A percentile compares a stretch with the other conserved stretches of the same genome.
Conservation (phyloP, 768 basidiomycete species). For the Polyporus arcularius region DNA sequence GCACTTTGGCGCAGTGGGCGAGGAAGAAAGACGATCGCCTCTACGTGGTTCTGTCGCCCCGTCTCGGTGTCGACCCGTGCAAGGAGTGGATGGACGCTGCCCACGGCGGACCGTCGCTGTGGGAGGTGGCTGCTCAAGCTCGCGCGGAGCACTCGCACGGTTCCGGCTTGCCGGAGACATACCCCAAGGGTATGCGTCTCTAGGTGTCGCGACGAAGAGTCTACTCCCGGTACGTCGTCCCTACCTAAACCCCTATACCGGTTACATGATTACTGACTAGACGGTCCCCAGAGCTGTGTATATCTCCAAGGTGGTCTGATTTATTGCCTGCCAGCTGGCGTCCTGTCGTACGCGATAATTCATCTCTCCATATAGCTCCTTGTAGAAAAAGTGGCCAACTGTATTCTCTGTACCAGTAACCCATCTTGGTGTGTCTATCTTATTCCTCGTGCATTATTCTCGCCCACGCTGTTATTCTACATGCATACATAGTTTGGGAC, state of each 20-base stretch:
- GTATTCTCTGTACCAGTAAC: too few relatives aligned
- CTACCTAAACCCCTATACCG: neutral
- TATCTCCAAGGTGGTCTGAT: neutral
- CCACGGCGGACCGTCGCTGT: slow-evolving; percentile 19
- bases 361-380: neutral
- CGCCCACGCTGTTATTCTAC: too few relatives aligned
- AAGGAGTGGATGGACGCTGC: slow-evolving; percentile 25
- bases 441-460: too few relatives aligned
- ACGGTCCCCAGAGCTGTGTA: too few relatives aligned
- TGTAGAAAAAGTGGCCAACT: neutral
- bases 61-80: neutral
- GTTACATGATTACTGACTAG: neutral
- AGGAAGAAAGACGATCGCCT: slow-evolving; percentile 19
- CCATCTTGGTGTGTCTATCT: too few relatives aligned
- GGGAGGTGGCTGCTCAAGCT: slow-evolving; percentile 19
- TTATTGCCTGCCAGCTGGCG: neutral
- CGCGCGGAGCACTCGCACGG: slow-evolving; percentile 13
- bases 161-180: slow-evolving; percentile 16
- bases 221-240: neutral
- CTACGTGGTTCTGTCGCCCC: slow-evolving; percentile 22
- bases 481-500: too few relatives aligned
- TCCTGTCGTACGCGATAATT: neutral
- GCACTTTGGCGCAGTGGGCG: slow-evolving; percentile 13
- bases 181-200: slow-evolving; percentile 4
- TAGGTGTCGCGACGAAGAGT: too few relatives aligned